phyloP scores from a whole-genome alignment of 768 basidiomycete species.

The Leccinum obscurum region DNA sequence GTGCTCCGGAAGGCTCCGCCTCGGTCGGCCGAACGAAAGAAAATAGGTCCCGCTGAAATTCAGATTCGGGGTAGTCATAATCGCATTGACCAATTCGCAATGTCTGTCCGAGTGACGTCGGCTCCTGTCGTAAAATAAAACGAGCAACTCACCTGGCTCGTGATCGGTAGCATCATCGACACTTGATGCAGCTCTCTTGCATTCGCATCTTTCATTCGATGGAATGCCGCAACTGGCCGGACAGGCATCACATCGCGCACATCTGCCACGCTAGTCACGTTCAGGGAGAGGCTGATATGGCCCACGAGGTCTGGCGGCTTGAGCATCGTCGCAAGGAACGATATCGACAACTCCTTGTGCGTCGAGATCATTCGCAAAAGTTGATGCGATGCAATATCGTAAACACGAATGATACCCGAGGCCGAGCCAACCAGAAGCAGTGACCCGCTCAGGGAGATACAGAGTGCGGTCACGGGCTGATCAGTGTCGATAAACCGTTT shows the following conservation, averaged over 20 bases:
- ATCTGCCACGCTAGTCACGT: slow-evolving; percentile 35
- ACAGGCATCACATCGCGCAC: slow-evolving; percentile 63
- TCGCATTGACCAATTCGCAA: slow-evolving; percentile 17
- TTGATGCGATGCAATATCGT: slow-evolving; percentile 91
- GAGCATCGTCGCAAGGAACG: slow-evolving; percentile 74
- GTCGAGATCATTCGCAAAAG: slow-evolving; percentile 77
- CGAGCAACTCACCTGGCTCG: slow-evolving; percentile 38
- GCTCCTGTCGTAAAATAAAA: not conserved
- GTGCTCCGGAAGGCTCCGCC: slow-evolving; percentile 29
- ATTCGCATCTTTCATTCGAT: slow-evolving; percentile 68
- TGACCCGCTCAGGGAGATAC: slow-evolving; percentile 76
- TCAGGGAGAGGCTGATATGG: slow-evolving; percentile 60
- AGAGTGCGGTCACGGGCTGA: slow-evolving; percentile 68
- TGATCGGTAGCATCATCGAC: slow-evolving; percentile 55
- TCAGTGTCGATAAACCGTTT: slow-evolving; percentile 70
- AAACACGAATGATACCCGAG: slow-evolving; percentile 70
- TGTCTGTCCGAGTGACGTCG: slow-evolving; percentile 15
- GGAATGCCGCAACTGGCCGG: slow-evolving; percentile 66
- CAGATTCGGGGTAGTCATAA: slow-evolving; percentile 48
- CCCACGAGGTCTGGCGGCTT: slow-evolving; percentile 88
- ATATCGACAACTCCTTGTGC: slow-evolving; percentile 67
- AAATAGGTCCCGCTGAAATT: slow-evolving; percentile 64
- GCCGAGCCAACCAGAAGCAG: slow-evolving; percentile 82
- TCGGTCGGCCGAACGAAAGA: slow-evolving; percentile 56
- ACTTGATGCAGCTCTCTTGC: slow-evolving; percentile 71